Percentiles rank a stretch among this genome's conserved stretches.
phyloP scores from a whole-genome alignment of 2,329 filamentous ascomycete genomes.

The Domatiomyces globalis region DNA sequence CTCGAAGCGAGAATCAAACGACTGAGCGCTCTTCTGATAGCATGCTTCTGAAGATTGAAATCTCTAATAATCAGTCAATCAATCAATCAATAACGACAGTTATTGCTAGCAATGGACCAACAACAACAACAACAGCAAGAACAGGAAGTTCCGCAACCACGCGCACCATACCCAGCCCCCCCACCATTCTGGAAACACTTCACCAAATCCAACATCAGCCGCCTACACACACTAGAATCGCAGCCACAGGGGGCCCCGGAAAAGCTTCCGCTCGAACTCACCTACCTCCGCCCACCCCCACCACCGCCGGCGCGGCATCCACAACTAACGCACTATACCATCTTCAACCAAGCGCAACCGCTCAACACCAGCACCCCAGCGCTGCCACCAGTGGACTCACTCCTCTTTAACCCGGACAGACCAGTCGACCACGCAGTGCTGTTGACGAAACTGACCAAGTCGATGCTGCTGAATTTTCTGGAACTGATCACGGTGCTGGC shows the following conservation, averaged over 20 bases:
- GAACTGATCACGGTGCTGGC: constrained; percentile 63
- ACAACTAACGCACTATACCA: constrained; percentile 40
- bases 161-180: constrained; percentile 67
- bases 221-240: constrained; percentile 36
- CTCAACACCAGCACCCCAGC: constrained; percentile 24
- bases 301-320: constrained; percentile 46
- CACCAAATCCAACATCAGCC: constrained; percentile 57
- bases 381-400: constrained; percentile 35
- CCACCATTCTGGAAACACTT: constrained; percentile 86
- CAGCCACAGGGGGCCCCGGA: constrained; percentile 26
- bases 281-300: constrained; percentile 65
- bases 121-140: neutral
- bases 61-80: too few species aligned
- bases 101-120: too few species aligned
- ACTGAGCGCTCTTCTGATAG: too few species aligned
- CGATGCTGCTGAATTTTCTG: constrained; percentile 74
- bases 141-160: constrained; percentile 27
- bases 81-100: neutral
- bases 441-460: constrained; percentile 67
- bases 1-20: too few species aligned
- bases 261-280: constrained; percentile 53
- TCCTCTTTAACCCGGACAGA: constrained; percentile 46
- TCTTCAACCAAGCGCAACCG: constrained; percentile 68
- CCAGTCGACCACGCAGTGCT: constrained; percentile 37
- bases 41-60: too few species aligned